Base-by-base conservation (phyloP, 106 monocot species). In the Acanthochlamys bracteata region DNA sequence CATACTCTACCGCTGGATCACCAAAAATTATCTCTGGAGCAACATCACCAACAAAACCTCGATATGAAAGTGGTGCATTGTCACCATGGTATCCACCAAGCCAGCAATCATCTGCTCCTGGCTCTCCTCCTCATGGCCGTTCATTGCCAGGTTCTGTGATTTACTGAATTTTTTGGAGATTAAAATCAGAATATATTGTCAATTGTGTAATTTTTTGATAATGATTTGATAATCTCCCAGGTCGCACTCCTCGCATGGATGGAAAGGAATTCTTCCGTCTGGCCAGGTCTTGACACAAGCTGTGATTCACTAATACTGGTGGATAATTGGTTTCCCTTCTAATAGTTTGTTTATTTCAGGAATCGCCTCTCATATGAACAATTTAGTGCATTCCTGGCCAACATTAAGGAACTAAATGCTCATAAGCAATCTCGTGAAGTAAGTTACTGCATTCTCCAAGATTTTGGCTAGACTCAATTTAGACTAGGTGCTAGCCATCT, bases 231-330 rank as follows among this genome's bases (percentile, higher is more conserved):
- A 21, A 55, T 55, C n/a, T 21, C 20, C 41, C 68, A 98, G 96
- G 87, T 20, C 76, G 80, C 41, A 66, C 61, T 55, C 81, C 80
- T 60, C 91, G 74, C 25, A 85, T 98, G 39, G 91, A 88, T 78
- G 96, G 96, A 55, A 98, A 98, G 78, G 96, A 98, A 47, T 88
- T 98, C 80, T 98, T 98, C 54, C 96, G 91, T 20, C 88, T 81
- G 72, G 91, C 91, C 21, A 88, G 91, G 96, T 96, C 49, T 61
- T 75, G 63, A 1, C 49, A 14, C 6, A 6, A 6, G 2, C 49
- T 49, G 2, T 49, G 49, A 49, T 49, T 4, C 3, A 1, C 49
- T 8, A 12, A 49, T 49, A 17, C 49, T 49, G 10, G 4, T 14
- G 12, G 49, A 10, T 49, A 17, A 2, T 49, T 49, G 15, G 12